A percentile compares a stretch with the other conserved stretches of the same genome.
Evolutionary conservation across 2,329 filamentous ascomycete genomes (phyloP).

Genomic region (Penicillium capsulatum): DNA sequence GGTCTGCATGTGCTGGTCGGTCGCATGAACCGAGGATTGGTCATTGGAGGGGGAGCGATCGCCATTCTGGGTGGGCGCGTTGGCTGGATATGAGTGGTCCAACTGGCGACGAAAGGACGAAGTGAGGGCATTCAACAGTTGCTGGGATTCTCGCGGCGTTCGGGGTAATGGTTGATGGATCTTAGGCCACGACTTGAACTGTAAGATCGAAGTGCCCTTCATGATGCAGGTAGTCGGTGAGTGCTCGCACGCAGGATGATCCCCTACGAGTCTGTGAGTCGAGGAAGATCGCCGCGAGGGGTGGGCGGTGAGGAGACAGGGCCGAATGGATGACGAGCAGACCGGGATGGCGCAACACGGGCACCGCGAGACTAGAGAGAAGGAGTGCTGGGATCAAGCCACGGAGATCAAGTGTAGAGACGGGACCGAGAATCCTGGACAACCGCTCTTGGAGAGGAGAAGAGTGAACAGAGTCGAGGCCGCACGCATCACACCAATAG

Average conservation of each 20-base stretch:
- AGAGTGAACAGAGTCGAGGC: not conserved
- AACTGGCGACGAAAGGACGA: constrained; percentile 61
- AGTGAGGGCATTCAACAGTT: constrained; percentile 58
- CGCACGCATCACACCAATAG: constrained; percentile 12
- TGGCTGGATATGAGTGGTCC: constrained; percentile 53
- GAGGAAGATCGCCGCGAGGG: constrained; percentile 20
- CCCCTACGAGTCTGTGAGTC: not conserved
- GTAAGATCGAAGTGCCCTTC: constrained; percentile 48
- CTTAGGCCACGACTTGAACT: constrained; percentile 51
- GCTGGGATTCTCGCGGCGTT: constrained; percentile 54
- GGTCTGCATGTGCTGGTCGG: constrained; percentile 36
- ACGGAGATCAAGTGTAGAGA: too few species aligned
- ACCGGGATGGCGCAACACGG: constrained; percentile 3
- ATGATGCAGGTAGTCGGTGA: constrained; percentile 37
- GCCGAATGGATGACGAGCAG: constrained; percentile 25
- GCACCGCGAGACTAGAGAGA: not conserved
- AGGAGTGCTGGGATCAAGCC: too few species aligned
- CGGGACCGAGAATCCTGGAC: too few species aligned
- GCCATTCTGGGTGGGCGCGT: constrained; percentile 18
- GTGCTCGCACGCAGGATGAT: constrained; percentile 2
- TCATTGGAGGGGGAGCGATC: constrained; percentile 22
- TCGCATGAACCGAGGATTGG: constrained; percentile 30
- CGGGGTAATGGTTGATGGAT: constrained; percentile 52
- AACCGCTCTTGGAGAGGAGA: too few species aligned
- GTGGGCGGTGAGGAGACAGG: constrained; percentile 21